These are phyloP conservation scores for Amesomyces nigricolor DNA, from an alignment of 2,329 filamentous ascomycete species.

Conservation along the genomic window DNA sequence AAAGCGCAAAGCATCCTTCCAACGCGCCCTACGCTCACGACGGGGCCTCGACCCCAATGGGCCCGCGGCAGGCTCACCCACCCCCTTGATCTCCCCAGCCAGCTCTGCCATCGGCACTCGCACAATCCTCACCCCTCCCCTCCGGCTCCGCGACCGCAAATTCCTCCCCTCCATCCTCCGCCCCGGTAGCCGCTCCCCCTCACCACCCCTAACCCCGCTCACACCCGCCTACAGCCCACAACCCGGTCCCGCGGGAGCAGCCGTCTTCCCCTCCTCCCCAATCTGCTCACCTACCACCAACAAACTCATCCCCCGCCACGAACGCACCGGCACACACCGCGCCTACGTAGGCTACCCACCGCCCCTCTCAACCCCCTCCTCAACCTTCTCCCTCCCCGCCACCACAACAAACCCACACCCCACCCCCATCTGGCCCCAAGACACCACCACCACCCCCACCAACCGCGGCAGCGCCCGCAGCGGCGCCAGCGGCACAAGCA, in stretches of 20 bases:
- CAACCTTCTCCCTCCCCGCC: slow-evolving; percentile 7
- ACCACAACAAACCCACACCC: slow-evolving; percentile 15
- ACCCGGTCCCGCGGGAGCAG: slow-evolving; percentile 5
- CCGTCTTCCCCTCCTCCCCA: slow-evolving; percentile 35
- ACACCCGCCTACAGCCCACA: slow-evolving; percentile 27
- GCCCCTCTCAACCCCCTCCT: background rate
- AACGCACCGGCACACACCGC: slow-evolving; percentile 16
- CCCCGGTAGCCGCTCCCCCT: slow-evolving; percentile 24
- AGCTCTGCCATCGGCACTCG: slow-evolving; percentile 26
- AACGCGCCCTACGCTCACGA: slow-evolving; percentile 24
- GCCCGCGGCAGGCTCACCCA: slow-evolving; percentile 33
- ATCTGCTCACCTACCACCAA: slow-evolving; percentile 35
- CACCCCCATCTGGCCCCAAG: background rate
- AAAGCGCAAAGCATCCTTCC: slow-evolving; percentile 18
- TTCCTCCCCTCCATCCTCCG: slow-evolving; percentile 35
- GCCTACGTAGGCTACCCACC: slow-evolving; percentile 10
- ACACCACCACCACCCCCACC: background rate
- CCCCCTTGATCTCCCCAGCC: slow-evolving; percentile 39
- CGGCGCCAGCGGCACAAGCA: slow-evolving; percentile 1
- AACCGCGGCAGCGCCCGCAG: slow-evolving; percentile 14
- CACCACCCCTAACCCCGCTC: slow-evolving; percentile 30
- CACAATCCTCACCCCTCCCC: slow-evolving; percentile 40
- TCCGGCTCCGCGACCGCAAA: slow-evolving; percentile 43
- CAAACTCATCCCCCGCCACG: slow-evolving; percentile 33
- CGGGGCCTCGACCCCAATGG: slow-evolving; percentile 25